Base-by-base conservation (phyloP, 192 early-diverging fungal genomes). In the Phlyctochytrium planicorne region DNA sequence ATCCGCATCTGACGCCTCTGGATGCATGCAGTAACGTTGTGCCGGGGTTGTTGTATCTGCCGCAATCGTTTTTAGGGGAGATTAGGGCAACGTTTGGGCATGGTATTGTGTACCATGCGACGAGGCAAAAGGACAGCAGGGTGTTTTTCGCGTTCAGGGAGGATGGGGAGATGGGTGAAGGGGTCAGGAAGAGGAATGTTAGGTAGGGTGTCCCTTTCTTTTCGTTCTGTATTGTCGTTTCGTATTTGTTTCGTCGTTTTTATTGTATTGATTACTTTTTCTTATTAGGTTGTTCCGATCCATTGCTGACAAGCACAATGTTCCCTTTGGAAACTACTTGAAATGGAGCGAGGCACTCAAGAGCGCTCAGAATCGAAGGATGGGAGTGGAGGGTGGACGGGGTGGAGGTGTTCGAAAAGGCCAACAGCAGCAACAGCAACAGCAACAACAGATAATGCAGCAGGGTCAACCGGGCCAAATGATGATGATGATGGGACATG, bases 61-160 rank as follows among this genome's bases (percentile, higher is more conserved):
- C 68, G 27, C 68, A 62, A 25, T 30, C 35, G 3, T 69, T 69
- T 34, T 47, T 69, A 29, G 62, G 53, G 33, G 68, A 50, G 20
- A 31, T 63, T 24, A 47, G 53, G 32, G 59, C 53, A 17, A 20
- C 52, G 2, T 63, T 69, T 35, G 63, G 63, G n/a, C 52, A 52
- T 12, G 59, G 24, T n/a, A 53, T 69, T 24, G 60, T 59, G 30
- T 69, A 53, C 35, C 68, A 69, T 52, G 60, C 62, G 10, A 52
- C 36, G 2, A 52, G 53, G 23, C 59, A 59, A 10, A 35, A 40
- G 17, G 52, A 50, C 34, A 30, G 24, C 24, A 40, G 24, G 6
- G 37, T 69, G 12, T 69, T 52, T 63, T 23, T 69, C 10, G 68
- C 68, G 6, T 40, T 23, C 14, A 59, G 68, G 14, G 65, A 53